These are phyloP conservation scores for Corymbia citriodora DNA, from an alignment of 441 rosid species.

Conservation along the genomic window DNA sequence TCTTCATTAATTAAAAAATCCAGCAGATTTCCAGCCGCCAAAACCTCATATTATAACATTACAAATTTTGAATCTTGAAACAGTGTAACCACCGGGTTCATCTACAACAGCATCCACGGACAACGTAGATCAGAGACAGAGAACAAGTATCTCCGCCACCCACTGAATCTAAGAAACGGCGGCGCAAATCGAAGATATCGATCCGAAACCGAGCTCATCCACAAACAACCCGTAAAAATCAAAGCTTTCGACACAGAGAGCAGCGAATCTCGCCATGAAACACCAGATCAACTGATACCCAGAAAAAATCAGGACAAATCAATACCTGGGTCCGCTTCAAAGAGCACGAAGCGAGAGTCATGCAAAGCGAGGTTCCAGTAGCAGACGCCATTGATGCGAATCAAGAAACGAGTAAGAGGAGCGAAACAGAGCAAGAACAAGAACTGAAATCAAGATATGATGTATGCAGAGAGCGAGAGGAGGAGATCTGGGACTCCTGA, in stretches of 20 bases:
- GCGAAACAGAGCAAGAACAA: background rate
- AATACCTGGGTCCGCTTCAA: constrained; percentile 24
- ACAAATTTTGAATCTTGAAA: background rate
- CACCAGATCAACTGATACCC: background rate
- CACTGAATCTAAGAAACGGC: background rate
- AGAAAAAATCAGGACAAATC: background rate
- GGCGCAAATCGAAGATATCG: background rate
- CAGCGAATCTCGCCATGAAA: background rate
- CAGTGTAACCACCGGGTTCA: background rate
- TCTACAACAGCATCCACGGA: background rate
- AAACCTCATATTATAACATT: background rate
- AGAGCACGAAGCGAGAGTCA: constrained; percentile 21
- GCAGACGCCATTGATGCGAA: constrained; percentile 35
- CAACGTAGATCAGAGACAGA: background rate
- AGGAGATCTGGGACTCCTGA: background rate
- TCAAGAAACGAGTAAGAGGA: background rate
- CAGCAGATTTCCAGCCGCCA: background rate
- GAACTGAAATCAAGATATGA: background rate
- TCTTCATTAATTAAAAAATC: background rate
- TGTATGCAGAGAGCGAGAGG: background rate
- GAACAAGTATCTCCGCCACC: background rate
- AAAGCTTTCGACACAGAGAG: background rate
- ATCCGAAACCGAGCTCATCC: background rate
- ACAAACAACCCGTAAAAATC: background rate
- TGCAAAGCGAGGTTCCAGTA: constrained; percentile 27